These are phyloP conservation scores for Penicillium sp. DNA, from an alignment of 2,329 filamentous ascomycete species.

Conservation along the genomic window DNA sequence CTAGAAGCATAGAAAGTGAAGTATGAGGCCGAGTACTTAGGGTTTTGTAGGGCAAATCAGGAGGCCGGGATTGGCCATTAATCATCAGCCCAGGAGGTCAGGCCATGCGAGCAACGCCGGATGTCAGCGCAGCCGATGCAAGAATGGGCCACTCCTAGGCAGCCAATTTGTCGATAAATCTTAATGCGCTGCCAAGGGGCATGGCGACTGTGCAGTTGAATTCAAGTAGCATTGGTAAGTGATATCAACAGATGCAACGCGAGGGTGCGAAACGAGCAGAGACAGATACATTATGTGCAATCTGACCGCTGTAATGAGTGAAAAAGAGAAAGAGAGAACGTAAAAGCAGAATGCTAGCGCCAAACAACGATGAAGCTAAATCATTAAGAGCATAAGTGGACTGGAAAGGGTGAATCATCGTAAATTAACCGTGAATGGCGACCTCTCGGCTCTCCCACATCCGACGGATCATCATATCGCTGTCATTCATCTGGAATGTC, in stretches of 20 bases:
- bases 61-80: constrained; percentile 15
- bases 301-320: constrained; percentile 1
- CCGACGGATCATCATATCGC: constrained; percentile 41
- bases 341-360: constrained; percentile 11
- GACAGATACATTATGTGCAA: constrained; percentile 3
- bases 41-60: constrained; percentile 20
- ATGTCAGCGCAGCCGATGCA: background rate
- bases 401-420: constrained; percentile 11
- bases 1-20: background rate
- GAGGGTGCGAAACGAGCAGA: background rate
- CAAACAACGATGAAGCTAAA: constrained; percentile 13
- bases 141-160: constrained; percentile 1
- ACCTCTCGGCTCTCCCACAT: constrained; percentile 46
- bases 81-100: constrained; percentile 14
- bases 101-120: constrained; percentile 5
- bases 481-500: constrained; percentile 30
- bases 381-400: constrained; percentile 18
- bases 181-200: background rate
- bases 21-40: constrained; percentile 1
- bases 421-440: constrained; percentile 32
- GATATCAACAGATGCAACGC: constrained; percentile 2
- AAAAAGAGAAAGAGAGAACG: background rate
- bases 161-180: background rate
- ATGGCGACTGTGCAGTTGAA: background rate
- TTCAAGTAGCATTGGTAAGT: constrained; percentile 4